phyloP scores from a whole-genome alignment of 2,329 filamentous ascomycete genomes.

The Colletotrichum sp. region DNA sequence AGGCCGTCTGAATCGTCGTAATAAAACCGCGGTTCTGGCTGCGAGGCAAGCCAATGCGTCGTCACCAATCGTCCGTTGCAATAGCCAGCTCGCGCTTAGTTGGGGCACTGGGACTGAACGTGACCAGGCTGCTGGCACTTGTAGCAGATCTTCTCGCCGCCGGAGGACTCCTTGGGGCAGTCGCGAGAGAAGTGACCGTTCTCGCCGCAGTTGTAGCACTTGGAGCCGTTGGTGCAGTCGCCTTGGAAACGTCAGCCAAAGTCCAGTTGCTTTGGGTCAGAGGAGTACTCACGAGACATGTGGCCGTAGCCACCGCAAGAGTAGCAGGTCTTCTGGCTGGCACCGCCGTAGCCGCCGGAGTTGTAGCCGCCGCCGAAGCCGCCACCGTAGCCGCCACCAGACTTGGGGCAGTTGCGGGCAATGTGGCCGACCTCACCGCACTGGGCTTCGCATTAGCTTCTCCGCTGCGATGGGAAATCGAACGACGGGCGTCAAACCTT shows the following conservation, averaged over 20 bases:
- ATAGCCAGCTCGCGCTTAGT: constrained; percentile 44
- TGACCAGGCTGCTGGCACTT: constrained; percentile 87
- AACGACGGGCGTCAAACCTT: constrained; percentile 57
- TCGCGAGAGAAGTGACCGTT: constrained; percentile 94
- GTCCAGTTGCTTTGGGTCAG: not conserved
- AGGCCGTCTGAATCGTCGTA: constrained; percentile 2
- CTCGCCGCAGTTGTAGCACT: constrained; percentile 99
- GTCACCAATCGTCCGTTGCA: constrained; percentile 17
- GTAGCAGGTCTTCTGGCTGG: constrained; percentile 88
- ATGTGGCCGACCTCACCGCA: constrained; percentile 97
- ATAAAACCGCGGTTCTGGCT: constrained; percentile 2
- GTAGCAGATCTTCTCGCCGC: constrained; percentile 96
- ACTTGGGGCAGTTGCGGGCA: constrained; percentile 85
- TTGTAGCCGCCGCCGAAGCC: constrained; percentile 51
- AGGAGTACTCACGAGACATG: constrained; percentile 76
- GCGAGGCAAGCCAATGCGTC: constrained; percentile 12
- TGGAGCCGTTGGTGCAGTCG: constrained; percentile 98
- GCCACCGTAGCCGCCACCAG: constrained; percentile 54
- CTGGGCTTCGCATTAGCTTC: constrained; percentile 40
- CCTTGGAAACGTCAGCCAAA: constrained; percentile 41
- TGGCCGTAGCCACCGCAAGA: constrained; percentile 97
- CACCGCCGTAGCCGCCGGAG: constrained; percentile 52
- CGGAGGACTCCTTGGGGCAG: constrained; percentile 89
- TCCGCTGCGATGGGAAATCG: no score
- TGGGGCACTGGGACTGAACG: constrained; percentile 93